Evolutionary conservation across 2,329 filamentous ascomycete species (phyloP).

Genomic region (Pseudomassariella vexata): DNA sequence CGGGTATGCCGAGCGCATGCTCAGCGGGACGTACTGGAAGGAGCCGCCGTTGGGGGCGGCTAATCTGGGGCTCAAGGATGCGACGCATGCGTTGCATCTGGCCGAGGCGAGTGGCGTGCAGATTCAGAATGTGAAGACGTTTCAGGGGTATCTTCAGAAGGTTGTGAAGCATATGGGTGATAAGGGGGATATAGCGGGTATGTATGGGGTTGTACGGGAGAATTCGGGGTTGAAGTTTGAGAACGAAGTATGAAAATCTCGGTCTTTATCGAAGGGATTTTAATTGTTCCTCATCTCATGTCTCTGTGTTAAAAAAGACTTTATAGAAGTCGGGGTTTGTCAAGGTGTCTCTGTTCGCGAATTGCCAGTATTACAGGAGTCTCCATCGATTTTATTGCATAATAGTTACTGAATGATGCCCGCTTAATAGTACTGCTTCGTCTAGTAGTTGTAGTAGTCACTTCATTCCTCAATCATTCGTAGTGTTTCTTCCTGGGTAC

Average conservation of each 20-base stretch:
- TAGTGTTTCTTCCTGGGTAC: no score
- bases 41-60: conserved; percentile 79
- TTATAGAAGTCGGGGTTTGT: no score
- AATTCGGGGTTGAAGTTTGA: conserved; percentile 50
- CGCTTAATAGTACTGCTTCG: no score
- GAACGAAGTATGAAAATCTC: conserved; percentile 46
- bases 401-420: no score
- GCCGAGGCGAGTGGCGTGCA: conserved; percentile 57
- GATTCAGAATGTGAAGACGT: conserved; percentile 60
- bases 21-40: conserved; percentile 68
- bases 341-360: no score
- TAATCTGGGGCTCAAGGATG: conserved; percentile 78
- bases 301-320: no score
- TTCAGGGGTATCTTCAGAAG: conserved; percentile 60
- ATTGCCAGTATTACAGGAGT: no score
- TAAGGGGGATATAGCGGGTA: neutral
- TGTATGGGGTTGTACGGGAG: neutral
- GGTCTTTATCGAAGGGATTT: no score
- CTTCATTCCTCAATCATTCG: no score
- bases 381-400: no score
- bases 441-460: no score
- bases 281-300: no score
- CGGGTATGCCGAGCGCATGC: conserved; percentile 70
- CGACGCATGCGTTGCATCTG: conserved; percentile 64
- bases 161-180: conserved; percentile 60